Percentiles rank a stretch among this genome's conserved stretches.
phyloP scores from a whole-genome alignment of 2,329 filamentous ascomycete genomes.

The Capronia americana region DNA sequence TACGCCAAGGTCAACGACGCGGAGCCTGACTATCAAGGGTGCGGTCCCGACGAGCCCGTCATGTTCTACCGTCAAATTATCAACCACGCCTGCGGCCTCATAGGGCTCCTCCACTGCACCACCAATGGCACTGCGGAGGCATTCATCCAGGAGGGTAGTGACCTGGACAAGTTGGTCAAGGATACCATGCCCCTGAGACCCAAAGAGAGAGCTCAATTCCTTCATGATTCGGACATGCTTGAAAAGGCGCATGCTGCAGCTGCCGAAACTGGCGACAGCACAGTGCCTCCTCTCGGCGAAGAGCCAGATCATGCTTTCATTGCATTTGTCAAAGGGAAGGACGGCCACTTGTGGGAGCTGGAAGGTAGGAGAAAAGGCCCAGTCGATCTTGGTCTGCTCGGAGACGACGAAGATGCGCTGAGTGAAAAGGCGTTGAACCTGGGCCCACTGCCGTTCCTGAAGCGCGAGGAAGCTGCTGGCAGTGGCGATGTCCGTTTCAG shows the following conservation, averaged over 20 bases:
- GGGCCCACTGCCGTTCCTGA: conserved; percentile 41
- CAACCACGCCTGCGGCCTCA: conserved; percentile 64
- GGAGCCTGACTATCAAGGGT: conserved; percentile 55
- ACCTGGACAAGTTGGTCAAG: conserved; percentile 54
- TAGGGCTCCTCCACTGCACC: conserved; percentile 62
- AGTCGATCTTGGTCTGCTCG: conserved; percentile 42
- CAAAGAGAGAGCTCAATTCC: conserved; percentile 55
- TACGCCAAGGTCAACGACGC: conserved; percentile 51
- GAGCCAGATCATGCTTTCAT: conserved; percentile 42
- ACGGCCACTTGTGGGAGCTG: conserved; percentile 46
- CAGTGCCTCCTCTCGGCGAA: conserved; percentile 37
- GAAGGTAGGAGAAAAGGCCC: conserved; percentile 45
- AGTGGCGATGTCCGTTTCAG: conserved; percentile 33
- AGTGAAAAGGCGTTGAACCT: conserved; percentile 42
- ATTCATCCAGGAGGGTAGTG: conserved; percentile 52
- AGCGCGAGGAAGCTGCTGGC: conserved; percentile 33
- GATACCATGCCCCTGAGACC: conserved; percentile 54
- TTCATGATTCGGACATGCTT: conserved; percentile 54
- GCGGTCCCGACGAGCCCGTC: conserved; percentile 58
- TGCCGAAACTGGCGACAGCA: conserved; percentile 40
- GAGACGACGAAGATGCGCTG: conserved; percentile 43
- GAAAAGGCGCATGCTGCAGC: conserved; percentile 39
- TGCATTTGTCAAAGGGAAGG: conserved; percentile 45
- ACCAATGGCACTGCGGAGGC: conserved; percentile 56
- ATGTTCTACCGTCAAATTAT: conserved; percentile 67